Conservation (phyloP, 2,329 filamentous ascomycete species). For the Botrytis sinoallii region DNA sequence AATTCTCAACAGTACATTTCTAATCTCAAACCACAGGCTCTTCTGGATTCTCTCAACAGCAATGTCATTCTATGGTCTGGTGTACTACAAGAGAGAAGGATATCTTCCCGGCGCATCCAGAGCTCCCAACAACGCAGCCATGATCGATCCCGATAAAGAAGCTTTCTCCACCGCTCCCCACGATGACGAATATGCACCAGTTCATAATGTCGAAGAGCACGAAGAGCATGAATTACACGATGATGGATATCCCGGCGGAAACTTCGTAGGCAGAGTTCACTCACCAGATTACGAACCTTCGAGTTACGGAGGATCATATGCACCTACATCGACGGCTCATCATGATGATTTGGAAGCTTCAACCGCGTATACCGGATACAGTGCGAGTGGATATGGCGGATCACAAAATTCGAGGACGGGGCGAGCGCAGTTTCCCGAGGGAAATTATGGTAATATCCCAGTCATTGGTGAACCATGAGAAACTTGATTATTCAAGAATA, state of each 20-base stretch:
- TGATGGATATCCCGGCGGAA: slow-evolving; percentile 18
- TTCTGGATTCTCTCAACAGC: slow-evolving; percentile 53
- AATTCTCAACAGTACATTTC: slow-evolving; percentile 9
- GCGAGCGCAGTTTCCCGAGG: slow-evolving; percentile 51
- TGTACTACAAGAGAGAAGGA: slow-evolving; percentile 61
- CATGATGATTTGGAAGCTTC: slow-evolving; percentile 35
- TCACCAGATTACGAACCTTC: slow-evolving; percentile 21
- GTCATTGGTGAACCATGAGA: slow-evolving; percentile 16
- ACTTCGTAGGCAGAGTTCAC: background rate
- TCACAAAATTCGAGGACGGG: slow-evolving; percentile 21
- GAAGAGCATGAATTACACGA: slow-evolving; percentile 31
- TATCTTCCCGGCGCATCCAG: slow-evolving; percentile 50
- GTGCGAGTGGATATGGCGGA: slow-evolving; percentile 38
- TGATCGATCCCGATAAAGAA: slow-evolving; percentile 67
- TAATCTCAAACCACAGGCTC: slow-evolving; percentile 43
- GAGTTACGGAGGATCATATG: slow-evolving; percentile 28
- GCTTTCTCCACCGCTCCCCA: slow-evolving; percentile 66
- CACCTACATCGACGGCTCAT: slow-evolving; percentile 38
- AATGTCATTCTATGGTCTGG: slow-evolving; percentile 57
- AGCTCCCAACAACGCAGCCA: slow-evolving; percentile 37
- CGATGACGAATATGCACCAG: slow-evolving; percentile 63
- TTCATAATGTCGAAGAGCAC: slow-evolving; percentile 46
- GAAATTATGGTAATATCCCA: slow-evolving; percentile 49
- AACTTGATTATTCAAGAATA: background rate
- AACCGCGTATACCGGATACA: slow-evolving; percentile 45